Conservation (phyloP, 2,329 filamentous ascomycete genomes). For the Botrytis sinoallii region DNA sequence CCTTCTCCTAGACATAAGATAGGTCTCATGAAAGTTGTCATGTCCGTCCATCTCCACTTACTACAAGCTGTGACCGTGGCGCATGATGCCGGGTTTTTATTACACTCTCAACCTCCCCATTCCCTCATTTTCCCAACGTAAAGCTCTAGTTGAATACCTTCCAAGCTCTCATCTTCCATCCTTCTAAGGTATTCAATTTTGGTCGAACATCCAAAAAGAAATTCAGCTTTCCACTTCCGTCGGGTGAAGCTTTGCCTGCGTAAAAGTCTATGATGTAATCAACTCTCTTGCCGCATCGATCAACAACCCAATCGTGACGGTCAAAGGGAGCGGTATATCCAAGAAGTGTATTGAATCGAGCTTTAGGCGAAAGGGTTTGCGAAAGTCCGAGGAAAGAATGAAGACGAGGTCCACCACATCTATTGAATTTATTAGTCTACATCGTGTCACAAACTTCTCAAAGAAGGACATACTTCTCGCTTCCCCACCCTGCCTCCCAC, state of each 20-base stretch:
- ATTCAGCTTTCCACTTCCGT: constrained; percentile 48
- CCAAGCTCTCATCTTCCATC: constrained; percentile 61
- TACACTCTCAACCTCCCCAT: constrained; percentile 59
- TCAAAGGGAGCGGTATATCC: constrained; percentile 95
- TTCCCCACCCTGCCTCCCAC: constrained; percentile 74
- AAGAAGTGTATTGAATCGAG: constrained; percentile 74
- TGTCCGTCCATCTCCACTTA: constrained; percentile 72
- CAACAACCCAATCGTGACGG: constrained; percentile 94
- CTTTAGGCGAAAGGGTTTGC: constrained; percentile 71
- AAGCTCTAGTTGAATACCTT: constrained; percentile 48
- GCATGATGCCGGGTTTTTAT: constrained; percentile 84
- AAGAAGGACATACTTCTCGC: constrained; percentile 50
- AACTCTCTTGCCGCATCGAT: constrained; percentile 78
- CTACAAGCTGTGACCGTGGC: constrained; percentile 82
- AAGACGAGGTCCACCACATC: constrained; percentile 74
- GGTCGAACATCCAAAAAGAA: constrained; percentile 68
- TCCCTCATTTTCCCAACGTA: constrained; percentile 34
- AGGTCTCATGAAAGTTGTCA: constrained; percentile 70
- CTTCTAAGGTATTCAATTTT: constrained; percentile 66
- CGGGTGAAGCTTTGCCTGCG: constrained; percentile 55
- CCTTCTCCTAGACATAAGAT: too few species aligned
- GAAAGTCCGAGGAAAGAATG: constrained; percentile 78
- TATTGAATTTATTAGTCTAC: constrained; percentile 28
- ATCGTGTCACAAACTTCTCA: neutral
- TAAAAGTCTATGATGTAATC: constrained; percentile 99